Conservation (phyloP, 192 early-diverging fungal species). For the Coemansia sp. region DNA sequence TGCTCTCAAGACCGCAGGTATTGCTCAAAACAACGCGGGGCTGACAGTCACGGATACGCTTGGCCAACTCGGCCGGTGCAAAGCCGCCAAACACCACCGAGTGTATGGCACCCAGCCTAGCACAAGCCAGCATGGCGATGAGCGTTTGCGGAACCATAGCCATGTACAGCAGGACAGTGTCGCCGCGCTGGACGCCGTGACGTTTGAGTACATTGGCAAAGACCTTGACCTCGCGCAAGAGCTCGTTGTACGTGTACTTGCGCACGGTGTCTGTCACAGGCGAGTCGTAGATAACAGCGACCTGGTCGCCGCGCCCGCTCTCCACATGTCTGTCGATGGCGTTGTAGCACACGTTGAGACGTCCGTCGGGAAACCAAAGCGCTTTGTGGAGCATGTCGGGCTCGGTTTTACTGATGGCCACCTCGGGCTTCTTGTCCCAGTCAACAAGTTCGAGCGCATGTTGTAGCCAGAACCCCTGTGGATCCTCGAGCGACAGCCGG, state of each 20-base stretch:
- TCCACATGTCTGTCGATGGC: conserved; percentile 72
- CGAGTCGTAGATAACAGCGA: conserved; percentile 77
- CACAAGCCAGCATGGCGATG: conserved; percentile 84
- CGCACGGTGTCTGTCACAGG: conserved; percentile 59
- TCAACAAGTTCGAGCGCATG: conserved; percentile 46
- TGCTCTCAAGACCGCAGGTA: conserved; percentile 79
- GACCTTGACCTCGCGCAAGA: conserved; percentile 64
- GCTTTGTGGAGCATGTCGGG: conserved; percentile 27
- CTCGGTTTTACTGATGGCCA: conserved; percentile 16
- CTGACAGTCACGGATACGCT: conserved; percentile 79
- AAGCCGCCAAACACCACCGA: conserved; percentile 84
- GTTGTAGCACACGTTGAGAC: conserved; percentile 83
- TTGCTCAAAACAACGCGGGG: conserved; percentile 76
- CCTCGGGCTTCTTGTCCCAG: conserved; percentile 31
- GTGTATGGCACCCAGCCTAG: conserved; percentile 79
- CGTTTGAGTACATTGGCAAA: conserved; percentile 64
- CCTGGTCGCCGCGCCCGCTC: conserved; percentile 58
- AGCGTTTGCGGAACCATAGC: conserved; percentile 81
- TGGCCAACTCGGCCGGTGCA: conserved; percentile 74
- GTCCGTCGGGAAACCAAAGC: conserved; percentile 69
- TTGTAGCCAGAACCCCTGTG: conserved; percentile 45
- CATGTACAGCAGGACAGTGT: conserved; percentile 82
- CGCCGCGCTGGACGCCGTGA: conserved; percentile 66
- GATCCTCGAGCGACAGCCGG: conserved; percentile 33
- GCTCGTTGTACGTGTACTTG: conserved; percentile 66